These are phyloP conservation scores for Xylaria scruposa DNA, from an alignment of 495 filamentous ascomycete genomes.

Conservation along the genomic window DNA sequence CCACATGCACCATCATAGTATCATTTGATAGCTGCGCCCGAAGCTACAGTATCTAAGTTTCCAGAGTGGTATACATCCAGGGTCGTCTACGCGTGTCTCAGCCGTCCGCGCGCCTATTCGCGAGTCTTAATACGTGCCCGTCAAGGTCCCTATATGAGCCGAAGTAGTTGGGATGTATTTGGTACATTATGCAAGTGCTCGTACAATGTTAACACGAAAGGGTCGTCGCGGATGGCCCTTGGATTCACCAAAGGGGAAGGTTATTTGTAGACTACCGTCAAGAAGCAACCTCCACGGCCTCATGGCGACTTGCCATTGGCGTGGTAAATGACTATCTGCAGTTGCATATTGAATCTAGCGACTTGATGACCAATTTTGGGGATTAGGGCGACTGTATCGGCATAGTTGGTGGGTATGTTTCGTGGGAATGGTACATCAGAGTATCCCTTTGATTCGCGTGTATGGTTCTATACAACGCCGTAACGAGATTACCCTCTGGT, in stretches of 20 bases:
- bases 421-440: neutral
- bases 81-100: neutral
- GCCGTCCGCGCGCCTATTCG: neutral
- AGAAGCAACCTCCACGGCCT: neutral
- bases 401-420: conserved; percentile 7
- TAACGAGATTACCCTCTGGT: neutral
- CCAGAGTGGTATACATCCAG: neutral
- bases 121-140: neutral
- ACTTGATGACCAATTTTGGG: conserved; percentile 15
- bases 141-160: neutral
- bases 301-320: neutral
- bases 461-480: neutral
- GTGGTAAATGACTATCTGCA: neutral
- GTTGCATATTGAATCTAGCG: neutral
- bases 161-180: neutral
- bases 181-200: neutral
- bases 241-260: conserved; percentile 12
- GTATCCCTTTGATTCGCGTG: neutral
- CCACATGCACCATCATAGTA: neutral
- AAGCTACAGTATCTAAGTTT: neutral
- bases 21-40: neutral
- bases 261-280: neutral
- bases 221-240: neutral
- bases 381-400: neutral
- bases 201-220: neutral